Percentiles rank a stretch among this genome's conserved stretches.
Evolutionary conservation across 768 basidiomycete genomes (phyloP).

Genomic region (Suillus placidus): DNA sequence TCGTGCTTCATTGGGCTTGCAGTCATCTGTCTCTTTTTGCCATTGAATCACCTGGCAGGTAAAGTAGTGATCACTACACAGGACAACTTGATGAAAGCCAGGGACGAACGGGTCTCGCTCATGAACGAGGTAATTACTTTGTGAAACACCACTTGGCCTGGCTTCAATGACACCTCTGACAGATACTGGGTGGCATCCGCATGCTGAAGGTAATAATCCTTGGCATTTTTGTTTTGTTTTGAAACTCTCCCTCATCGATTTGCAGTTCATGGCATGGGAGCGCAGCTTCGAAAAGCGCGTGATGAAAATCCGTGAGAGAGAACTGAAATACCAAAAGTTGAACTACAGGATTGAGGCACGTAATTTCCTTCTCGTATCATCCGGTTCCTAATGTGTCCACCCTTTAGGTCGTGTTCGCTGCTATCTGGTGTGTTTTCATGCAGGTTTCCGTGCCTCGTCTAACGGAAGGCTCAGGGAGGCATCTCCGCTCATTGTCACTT

Average conservation of each 20-base stretch:
- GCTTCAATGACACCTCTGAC: neutral
- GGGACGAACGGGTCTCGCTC: conserved; percentile 85
- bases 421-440: conserved; percentile 2
- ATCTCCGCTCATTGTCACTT: conserved; percentile 59
- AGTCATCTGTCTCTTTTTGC: conserved; percentile 70
- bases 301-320: conserved; percentile 72
- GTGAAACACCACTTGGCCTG: neutral
- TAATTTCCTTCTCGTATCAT: neutral
- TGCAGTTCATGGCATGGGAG: conserved; percentile 93
- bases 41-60: conserved; percentile 83
- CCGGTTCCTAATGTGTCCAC: conserved; percentile 8
- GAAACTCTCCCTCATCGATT: neutral
- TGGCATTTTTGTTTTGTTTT: neutral
- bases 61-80: conserved; percentile 78
- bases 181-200: conserved; percentile 83
- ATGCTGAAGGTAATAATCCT: conserved; percentile 69
- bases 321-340: conserved; percentile 80
- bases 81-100: conserved; percentile 87
- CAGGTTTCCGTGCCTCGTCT: neutral
- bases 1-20: conserved; percentile 80
- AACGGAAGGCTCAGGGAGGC: conserved; percentile 35
- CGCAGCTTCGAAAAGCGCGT: conserved; percentile 83
- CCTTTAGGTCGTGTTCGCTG: conserved; percentile 24
- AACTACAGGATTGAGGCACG: conserved; percentile 85
- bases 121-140: conserved; percentile 74